Evolutionary conservation across 495 filamentous ascomycete genomes (phyloP), one percentile per base, ranked within the genome.

Genomic region (Cercophora sp.): DNA sequence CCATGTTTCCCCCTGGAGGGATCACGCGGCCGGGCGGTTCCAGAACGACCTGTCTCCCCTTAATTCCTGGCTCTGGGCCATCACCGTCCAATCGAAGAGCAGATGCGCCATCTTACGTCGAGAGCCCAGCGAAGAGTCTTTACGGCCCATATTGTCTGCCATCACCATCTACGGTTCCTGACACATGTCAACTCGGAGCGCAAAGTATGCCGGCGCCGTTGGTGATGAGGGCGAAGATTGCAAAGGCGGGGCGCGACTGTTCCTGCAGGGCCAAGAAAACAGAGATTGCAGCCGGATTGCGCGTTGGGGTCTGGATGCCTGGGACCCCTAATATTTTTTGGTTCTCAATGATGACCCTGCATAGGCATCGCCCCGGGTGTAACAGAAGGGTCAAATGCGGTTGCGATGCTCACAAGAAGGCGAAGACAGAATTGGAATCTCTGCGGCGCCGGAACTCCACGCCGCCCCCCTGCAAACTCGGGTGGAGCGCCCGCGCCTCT

Each of bases 1-100:
- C n/a, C 40, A 19, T 39, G 18, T 43, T 43, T 43, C 18, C 40
- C 40, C 40, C 40, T 43, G 16, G 26, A 10, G 18, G 40, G 40
- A n/a, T 43, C 22, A 43, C 25, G 23, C 19, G 40, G 23, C 22
- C 40, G 40, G 6, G 19, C 15, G 23, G 40, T 43, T 43, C 40
- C 40, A 43, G 40, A 43, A 13, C 40, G 13, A 15, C 22, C 25
- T 43, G 23, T 43, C 23, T 43, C 40, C 40, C 40, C 40, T 43
- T 43, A 4, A 43, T 43, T 43, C 22, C 22, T 43, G 18, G 40
- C 16, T 22, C 22, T 13, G 18, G n/a, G 40, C 18, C n/a, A 11
- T 43, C 20, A 22, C 23, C 16, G 13, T 43, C 40, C 40, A 43
- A 43, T 43, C 20, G 40, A 43, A 8, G 40, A 22, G 19, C 13